phyloP scores from a whole-genome alignment of 2,329 filamentous ascomycete genomes.

The Ophiocordyceps robertsii region DNA sequence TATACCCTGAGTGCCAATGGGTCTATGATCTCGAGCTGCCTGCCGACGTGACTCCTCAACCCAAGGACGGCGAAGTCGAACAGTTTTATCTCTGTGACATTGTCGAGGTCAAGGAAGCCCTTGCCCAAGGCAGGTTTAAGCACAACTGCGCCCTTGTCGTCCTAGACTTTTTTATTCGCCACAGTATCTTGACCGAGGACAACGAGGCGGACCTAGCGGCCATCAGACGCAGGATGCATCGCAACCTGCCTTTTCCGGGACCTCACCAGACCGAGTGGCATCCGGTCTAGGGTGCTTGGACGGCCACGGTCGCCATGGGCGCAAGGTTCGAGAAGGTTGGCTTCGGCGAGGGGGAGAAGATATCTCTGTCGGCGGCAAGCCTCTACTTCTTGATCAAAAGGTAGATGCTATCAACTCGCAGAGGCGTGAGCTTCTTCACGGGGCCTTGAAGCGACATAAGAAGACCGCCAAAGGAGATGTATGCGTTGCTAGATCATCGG shows the following conservation, averaged over 20 bases:
- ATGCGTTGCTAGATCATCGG: slow-evolving; percentile 57
- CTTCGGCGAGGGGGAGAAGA: too few species aligned
- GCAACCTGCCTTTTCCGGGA: slow-evolving; percentile 68
- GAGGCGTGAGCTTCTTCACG: slow-evolving; percentile 84
- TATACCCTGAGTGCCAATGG: slow-evolving; percentile 88
- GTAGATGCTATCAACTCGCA: slow-evolving; percentile 90
- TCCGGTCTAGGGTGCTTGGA: not conserved
- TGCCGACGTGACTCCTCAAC: slow-evolving; percentile 52
- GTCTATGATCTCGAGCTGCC: slow-evolving; percentile 78
- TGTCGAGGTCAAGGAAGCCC: slow-evolving; percentile 56
- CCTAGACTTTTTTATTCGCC: slow-evolving; percentile 81
- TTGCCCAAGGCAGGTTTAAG: slow-evolving; percentile 71
- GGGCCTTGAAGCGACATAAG: slow-evolving; percentile 85
- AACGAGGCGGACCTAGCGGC: slow-evolving; percentile 69
- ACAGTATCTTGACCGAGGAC: slow-evolving; percentile 64
- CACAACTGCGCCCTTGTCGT: slow-evolving; percentile 78
- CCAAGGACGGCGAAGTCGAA: slow-evolving; percentile 82
- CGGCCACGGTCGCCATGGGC: too few species aligned
- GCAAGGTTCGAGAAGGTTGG: not conserved
- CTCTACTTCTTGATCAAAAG: slow-evolving; percentile 69
- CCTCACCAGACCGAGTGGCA: slow-evolving; percentile 33
- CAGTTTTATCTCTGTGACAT: slow-evolving; percentile 68
- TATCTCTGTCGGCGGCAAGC: not conserved
- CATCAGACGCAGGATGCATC: slow-evolving; percentile 63
- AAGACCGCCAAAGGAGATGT: slow-evolving; percentile 85